Evolutionary conservation across 305 asterid genomes (phyloP), one percentile per base, ranked within the genome.

Genomic region (Rubia tinctorum): DNA sequence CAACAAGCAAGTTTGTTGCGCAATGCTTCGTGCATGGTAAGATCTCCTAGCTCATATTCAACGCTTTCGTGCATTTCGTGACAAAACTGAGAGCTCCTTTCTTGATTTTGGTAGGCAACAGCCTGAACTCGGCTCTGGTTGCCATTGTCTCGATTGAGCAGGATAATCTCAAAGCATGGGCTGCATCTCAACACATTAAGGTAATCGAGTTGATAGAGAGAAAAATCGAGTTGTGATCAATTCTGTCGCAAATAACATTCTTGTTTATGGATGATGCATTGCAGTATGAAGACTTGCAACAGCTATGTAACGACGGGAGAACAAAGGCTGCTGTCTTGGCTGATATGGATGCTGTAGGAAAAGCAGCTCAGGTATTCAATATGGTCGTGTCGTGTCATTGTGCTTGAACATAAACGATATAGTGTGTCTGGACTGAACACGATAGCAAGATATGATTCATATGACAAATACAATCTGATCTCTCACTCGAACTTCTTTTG

Each of bases 1-100:
- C 88, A 8, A 85, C 84, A 77, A 85, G 91, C 88, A 88, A 84
- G 77, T 91, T 85, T 65, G 81, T 89, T 45, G 84, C 87, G 20
- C 97, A 91, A 72, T 89, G 92, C 83, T 88, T 91, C 71, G 71
- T 91, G 72, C 76, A 89, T 71, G 97, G 97, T 89, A 81, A 80
- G 89, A 34, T 47, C n/a, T 3, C 49, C 5, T 20, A 22, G 23
- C 9, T 7, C 22, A 17, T 7, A 13, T 11, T 25, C 22, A 5
- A 51, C 77, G n/a, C 23, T 51, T 2, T 30, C 22, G 59, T 6
- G 23, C 49, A 8, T 20, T 43, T 18, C 20, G 20, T 9, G 22
- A 0, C 1, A 63, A 58, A 37, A 75, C 27, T 43, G 55, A n/a
- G 74, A 66, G 55, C 65, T 76, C n/a, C 37, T 56, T 74, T 59